Conservation (phyloP, 805 yeast genomes). For the Spathaspora sp. region DNA sequence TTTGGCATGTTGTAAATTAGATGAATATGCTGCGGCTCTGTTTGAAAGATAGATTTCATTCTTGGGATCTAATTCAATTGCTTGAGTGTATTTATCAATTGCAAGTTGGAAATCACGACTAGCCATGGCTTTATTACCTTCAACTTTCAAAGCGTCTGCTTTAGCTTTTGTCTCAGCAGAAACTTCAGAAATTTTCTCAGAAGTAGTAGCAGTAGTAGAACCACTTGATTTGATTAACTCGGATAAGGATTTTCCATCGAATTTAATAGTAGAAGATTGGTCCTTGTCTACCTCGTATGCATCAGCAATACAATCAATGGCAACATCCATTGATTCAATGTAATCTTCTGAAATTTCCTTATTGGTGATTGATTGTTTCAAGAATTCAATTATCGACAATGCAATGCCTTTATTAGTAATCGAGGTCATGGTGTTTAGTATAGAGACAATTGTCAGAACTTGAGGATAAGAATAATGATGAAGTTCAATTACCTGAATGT, state of each 20-base stretch:
- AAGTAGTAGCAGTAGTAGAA: constrained; percentile 25
- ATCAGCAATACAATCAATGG: constrained; percentile 87
- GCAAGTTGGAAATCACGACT: constrained; percentile 68
- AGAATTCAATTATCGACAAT: constrained; percentile 67
- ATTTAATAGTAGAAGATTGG: constrained; percentile 37
- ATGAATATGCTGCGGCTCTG: constrained; percentile 95
- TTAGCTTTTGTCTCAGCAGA: constrained; percentile 40
- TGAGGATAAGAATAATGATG: too few relatives aligned
- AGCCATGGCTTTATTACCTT: constrained; percentile 91
- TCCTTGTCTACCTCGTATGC: constrained; percentile 69
- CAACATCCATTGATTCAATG: constrained; percentile 87
- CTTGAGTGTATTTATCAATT: constrained; percentile 72
- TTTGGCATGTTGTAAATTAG: constrained; percentile 63
- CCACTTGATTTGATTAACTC: constrained; percentile 35
- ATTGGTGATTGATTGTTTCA: constrained; percentile 53
- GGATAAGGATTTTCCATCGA: constrained; percentile 45
- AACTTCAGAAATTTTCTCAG: constrained; percentile 18
- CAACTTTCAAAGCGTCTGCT: constrained; percentile 82
- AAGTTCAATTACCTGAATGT: too few relatives aligned
- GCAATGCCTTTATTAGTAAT: constrained; percentile 63
- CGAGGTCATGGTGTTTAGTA: neutral
- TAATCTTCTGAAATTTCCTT: constrained; percentile 74
- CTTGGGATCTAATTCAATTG: constrained; percentile 62
- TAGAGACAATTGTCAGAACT: too few relatives aligned
- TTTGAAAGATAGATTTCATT: constrained; percentile 88